Conservation (phyloP, 163 green algal genomes). For the Prototheca wickerhamii region DNA sequence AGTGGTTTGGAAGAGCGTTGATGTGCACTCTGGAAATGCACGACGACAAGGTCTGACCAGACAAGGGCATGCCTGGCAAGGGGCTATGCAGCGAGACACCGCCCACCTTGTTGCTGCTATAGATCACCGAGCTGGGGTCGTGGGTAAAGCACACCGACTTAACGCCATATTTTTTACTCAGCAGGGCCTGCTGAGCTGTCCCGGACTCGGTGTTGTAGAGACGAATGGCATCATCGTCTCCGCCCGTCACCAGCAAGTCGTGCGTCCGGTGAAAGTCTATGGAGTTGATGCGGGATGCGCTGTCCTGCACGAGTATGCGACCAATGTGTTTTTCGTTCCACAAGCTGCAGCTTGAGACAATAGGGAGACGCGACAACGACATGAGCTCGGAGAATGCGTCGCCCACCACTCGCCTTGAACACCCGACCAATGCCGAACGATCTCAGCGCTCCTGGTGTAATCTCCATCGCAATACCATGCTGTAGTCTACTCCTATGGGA, state of each 20-base stretch:
- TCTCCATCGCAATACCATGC: neutral
- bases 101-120: conserved; percentile 75
- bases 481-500: neutral
- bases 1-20: neutral
- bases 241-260: conserved; percentile 77
- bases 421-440: conserved; percentile 48
- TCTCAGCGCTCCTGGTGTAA: conserved; percentile 25
- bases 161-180: conserved; percentile 86
- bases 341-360: too few species aligned
- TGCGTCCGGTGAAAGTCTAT: conserved; percentile 82
- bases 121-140: conserved; percentile 55
- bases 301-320: neutral
- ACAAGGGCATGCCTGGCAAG: neutral
- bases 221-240: conserved; percentile 78
- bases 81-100: neutral
- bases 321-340: too few species aligned
- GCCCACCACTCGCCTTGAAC: conserved; percentile 45
- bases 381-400: too few species aligned
- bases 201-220: conserved; percentile 75
- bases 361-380: too few species aligned
- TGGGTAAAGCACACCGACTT: conserved; percentile 81
- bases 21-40: neutral
- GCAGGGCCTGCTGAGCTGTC: conserved; percentile 32
- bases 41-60: neutral
- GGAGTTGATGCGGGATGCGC: conserved; percentile 67